Base-by-base conservation (phyloP, 202 grass and related monocot genomes). In the Carex sylvatica region DNA sequence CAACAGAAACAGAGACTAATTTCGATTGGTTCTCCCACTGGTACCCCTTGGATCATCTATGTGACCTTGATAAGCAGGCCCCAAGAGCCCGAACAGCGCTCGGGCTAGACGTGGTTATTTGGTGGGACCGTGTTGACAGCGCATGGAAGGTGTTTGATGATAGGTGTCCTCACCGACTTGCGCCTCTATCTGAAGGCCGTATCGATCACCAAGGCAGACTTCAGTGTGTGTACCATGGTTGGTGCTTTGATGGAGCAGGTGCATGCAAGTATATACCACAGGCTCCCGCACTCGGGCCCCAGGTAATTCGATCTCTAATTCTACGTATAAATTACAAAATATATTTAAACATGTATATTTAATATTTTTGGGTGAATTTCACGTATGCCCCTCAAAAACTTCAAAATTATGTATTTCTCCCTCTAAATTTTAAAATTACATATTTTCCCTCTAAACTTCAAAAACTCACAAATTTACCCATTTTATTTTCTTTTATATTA, bases 11-110 rank as follows among this genome's bases (percentile, higher is more conserved):
- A 9, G 62, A 46, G 40, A 53, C 79, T 28, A 28, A 28, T 16
- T 97, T 97, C 88, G 92, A 94, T 58, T 98, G 92, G 95, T 88
- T 92, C 70, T 78, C 91, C 82, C 92, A 98, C 9, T 98, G 95
- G 92, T 98, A 91, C 84, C 95, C 95, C 1, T 0, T 98, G 0
- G 90, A 92, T 2, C 91, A 82, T 10, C 53, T 97, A 36, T 80
- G 85, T 87, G 95, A 98, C 75, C 95, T 98, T 7, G 92, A 98
- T 87, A 90, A 88, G 1, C 70, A 84, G 18, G 88, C 90, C 16
- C 95, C 90, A 7, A 86, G 88, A 80, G 94, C 90, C 23, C 94
- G 89, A 92, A 94, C 82, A 72, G 86, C 92, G 26, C 66, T 97
- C 44, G 90, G 94, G n/a, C 90, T 92, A 22, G 79, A 85, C 85